Evolutionary conservation across 805 yeast species (phyloP).

Genomic region (Barnettozyma botsteinii): DNA sequence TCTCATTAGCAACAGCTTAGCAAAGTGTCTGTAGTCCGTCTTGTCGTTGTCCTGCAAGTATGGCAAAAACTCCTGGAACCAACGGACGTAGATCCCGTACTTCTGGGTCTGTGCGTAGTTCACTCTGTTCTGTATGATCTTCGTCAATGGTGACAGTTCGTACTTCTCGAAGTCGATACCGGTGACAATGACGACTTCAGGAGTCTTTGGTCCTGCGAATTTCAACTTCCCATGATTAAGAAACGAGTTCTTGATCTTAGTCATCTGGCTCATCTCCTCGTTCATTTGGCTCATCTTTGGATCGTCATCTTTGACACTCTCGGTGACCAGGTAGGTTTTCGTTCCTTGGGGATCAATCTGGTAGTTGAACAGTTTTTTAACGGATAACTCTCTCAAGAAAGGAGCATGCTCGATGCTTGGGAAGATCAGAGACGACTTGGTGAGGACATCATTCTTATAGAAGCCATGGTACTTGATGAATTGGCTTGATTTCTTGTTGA

Average conservation of each 20-base stretch:
- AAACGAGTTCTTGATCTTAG: slow-evolving; percentile 49
- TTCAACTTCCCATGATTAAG: slow-evolving; percentile 61
- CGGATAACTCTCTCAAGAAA: slow-evolving; percentile 48
- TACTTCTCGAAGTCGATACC: slow-evolving; percentile 70
- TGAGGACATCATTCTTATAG: slow-evolving; percentile 39
- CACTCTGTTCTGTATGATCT: slow-evolving; percentile 77
- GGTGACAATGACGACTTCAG: slow-evolving; percentile 71
- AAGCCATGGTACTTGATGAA: slow-evolving; percentile 38
- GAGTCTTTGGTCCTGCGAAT: slow-evolving; percentile 36
- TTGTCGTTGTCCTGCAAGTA: slow-evolving; percentile 38
- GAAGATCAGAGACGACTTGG: slow-evolving; percentile 50
- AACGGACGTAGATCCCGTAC: slow-evolving; percentile 80
- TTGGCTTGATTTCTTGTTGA: slow-evolving; percentile 4
- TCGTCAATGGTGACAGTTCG: slow-evolving; percentile 52
- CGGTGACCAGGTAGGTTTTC: slow-evolving; percentile 27
- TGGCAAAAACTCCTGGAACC: slow-evolving; percentile 79
- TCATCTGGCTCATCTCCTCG: slow-evolving; percentile 29
- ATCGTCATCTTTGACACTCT: slow-evolving; percentile 35
- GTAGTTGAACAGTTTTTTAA: slow-evolving; percentile 45
- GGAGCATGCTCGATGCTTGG: slow-evolving; percentile 76
- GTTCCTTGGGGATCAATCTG: slow-evolving; percentile 42
- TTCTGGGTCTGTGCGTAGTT: slow-evolving; percentile 80
- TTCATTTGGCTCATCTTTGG: slow-evolving; percentile 32
- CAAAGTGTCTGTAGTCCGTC: slow-evolving; percentile 49
- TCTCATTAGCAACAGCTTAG: slow-evolving; percentile 55